Evolutionary conservation across 805 yeast species (phyloP).

Genomic region (Kluyveromyces dobzhanskii): DNA sequence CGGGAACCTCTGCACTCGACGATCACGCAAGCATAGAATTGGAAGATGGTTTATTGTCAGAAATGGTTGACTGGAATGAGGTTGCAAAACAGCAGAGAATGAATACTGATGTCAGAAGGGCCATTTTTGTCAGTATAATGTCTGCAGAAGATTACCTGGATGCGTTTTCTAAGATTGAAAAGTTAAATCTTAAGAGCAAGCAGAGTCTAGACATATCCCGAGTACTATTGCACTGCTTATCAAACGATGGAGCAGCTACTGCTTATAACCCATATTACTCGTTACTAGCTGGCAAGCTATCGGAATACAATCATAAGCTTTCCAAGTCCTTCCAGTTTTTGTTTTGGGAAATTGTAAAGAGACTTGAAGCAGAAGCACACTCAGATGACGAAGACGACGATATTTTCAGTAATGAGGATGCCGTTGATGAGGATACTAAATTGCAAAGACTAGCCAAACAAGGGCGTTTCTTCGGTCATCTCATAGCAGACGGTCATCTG

Average conservation of each 20-base stretch:
- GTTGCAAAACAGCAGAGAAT: slow-evolving; percentile 80
- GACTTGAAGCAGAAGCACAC: slow-evolving; percentile 50
- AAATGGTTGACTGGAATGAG: slow-evolving; percentile 79
- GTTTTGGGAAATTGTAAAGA: slow-evolving; percentile 79
- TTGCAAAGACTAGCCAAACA: slow-evolving; percentile 56
- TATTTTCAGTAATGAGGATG: slow-evolving; percentile 24
- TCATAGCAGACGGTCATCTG: slow-evolving; percentile 66
- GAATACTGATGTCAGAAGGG: slow-evolving; percentile 93
- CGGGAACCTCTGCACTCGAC: slow-evolving; percentile 13
- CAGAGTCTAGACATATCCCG: slow-evolving; percentile 85
- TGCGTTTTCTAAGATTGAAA: slow-evolving; percentile 75
- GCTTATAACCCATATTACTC: slow-evolving; percentile 88
- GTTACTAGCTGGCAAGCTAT: slow-evolving; percentile 63
- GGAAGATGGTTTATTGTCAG: slow-evolving; percentile 54
- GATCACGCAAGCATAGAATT: slow-evolving; percentile 18
- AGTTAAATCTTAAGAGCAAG: slow-evolving; percentile 62
- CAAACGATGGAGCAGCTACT: slow-evolving; percentile 48
- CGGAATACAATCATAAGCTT: slow-evolving; percentile 58
- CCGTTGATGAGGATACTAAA: slow-evolving; percentile 46
- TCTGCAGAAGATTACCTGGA: slow-evolving; percentile 89
- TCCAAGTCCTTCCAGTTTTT: slow-evolving; percentile 82
- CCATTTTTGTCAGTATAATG: slow-evolving; percentile 90
- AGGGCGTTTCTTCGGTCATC: slow-evolving; percentile 72
- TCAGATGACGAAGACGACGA: slow-evolving; percentile 26
- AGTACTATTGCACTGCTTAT: slow-evolving; percentile 78